These are phyloP conservation scores for Diutina neorugosa DNA, from an alignment of 1,139 yeast genomes.

Conservation along the genomic window DNA sequence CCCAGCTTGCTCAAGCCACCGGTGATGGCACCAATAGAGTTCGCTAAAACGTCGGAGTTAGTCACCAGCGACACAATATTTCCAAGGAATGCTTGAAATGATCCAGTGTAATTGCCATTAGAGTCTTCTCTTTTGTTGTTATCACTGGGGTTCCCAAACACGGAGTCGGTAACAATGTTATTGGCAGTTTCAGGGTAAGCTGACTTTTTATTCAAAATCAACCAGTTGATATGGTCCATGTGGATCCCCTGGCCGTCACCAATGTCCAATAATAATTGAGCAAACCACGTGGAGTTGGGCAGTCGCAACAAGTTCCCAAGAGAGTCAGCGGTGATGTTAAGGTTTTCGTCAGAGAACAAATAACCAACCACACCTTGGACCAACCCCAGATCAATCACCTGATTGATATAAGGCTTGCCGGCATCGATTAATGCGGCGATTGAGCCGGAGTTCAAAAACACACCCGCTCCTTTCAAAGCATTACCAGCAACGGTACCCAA, in stretches of 20 bases:
- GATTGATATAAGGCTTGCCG: not conserved
- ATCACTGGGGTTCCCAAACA: not conserved
- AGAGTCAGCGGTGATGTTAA: constrained; percentile 7
- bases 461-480: not conserved
- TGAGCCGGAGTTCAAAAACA: not conserved
- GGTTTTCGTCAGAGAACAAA: not conserved
- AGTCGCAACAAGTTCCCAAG: constrained; percentile 7
- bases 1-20: constrained; percentile 23
- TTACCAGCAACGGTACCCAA: not conserved
- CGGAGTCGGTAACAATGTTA: constrained; percentile 10
- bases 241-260: constrained; percentile 14
- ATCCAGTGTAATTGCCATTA: constrained; percentile 16
- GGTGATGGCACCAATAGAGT: constrained; percentile 16
- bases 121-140: constrained; percentile 5
- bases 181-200: not conserved
- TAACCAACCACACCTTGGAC: not conserved
- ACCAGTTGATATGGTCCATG: constrained; percentile 11
- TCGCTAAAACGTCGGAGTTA: constrained; percentile 15
- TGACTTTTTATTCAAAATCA: constrained; percentile 3
- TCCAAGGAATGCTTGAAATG: constrained; percentile 21
- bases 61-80: constrained; percentile 20
- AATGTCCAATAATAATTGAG: constrained; percentile 8
- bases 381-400: not conserved
- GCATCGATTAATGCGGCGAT: not conserved
- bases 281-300: constrained; percentile 5